Base-by-base conservation (phyloP, 768 basidiomycete species). In the Mycena galopus region DNA sequence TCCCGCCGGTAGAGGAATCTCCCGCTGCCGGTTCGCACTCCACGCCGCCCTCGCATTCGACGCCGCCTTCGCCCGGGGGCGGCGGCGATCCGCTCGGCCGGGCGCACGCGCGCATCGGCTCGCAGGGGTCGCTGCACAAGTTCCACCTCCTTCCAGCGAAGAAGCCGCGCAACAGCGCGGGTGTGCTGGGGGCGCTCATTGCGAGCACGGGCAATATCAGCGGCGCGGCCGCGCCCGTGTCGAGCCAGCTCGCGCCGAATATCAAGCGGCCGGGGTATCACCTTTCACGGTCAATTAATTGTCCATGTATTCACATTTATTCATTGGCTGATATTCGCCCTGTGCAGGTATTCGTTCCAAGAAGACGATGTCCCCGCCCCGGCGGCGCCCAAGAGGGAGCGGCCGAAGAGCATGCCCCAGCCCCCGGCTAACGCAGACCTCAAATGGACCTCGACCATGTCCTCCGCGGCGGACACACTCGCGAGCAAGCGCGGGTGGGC, bases 131-230 rank as follows among this genome's bases (percentile, higher is more conserved):
- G 2, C 19, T 72, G 19, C n/a, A 58, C 11, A 47, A 57, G 19
- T 35, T 69, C 9, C 50, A 64, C 9, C 55, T 58, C 61, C 25
- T 44, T n/a, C 67, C 67, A 25, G 81, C 82, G 5, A 59, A 82
- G 8, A 81, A 85, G 56, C 85, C 87, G 17, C 82, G 86, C 69
- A 90, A 82, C 73, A 86, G 85, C 25, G 92, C 85, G 0, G 92
- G 92, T 7, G 92, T 92, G 2, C 87, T 93, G 69, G 93, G 92
- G 0, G 87, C 93, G 5, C 86, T 96, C 39, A 90, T 96, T 25
- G 88, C 92, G 9, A 90, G 90, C 67, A 90, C 93, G 0, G 91
- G 89, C 3, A 89, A 90, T 58, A 81, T 95, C 10, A 83, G 87
- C 2, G 93, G 92, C 21, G 87, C 87, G 3, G 89, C 90, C 9